These are phyloP conservation scores for Cercospora sp. DNA, from an alignment of 2,329 filamentous ascomycete genomes.

Conservation along the genomic window DNA sequence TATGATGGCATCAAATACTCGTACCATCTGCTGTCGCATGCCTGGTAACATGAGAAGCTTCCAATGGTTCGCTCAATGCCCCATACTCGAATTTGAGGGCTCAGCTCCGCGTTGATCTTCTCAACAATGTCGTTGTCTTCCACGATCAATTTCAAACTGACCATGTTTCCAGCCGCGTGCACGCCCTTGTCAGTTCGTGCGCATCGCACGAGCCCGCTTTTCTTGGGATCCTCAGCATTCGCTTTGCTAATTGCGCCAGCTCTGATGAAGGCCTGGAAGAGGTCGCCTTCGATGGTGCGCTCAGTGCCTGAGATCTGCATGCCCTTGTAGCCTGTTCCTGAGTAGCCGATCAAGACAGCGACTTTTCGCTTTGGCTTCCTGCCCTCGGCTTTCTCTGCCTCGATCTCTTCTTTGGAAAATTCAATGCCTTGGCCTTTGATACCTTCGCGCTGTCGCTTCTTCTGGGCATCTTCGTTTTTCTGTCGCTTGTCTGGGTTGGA, in stretches of 20 bases:
- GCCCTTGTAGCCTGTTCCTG: conserved; percentile 93
- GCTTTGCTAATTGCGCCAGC: conserved; percentile 94
- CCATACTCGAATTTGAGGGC: conserved; percentile 91
- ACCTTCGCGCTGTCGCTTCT: conserved; percentile 48
- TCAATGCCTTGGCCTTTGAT: conserved; percentile 43
- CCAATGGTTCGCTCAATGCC: conserved; percentile 87
- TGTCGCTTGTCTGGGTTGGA: conserved; percentile 50
- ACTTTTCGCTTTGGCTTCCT: conserved; percentile 94
- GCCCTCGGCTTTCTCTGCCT: conserved; percentile 79
- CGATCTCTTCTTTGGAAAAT: conserved; percentile 79
- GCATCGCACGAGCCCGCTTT: conserved; percentile 90
- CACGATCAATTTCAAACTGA: conserved; percentile 92
- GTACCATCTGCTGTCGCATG: conserved; percentile 94
- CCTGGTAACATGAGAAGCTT: conserved; percentile 90
- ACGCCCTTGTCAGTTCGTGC: conserved; percentile 97
- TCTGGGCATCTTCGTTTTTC: conserved; percentile 47
- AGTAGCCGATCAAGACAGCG: conserved; percentile 92
- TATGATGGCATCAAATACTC: conserved; percentile 96
- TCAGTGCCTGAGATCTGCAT: conserved; percentile 74
- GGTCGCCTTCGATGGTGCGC: conserved; percentile 93
- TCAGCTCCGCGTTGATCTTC: conserved; percentile 85
- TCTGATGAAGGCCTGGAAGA: conserved; percentile 87
- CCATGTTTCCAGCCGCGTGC: conserved; percentile 91
- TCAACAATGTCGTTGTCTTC: conserved; percentile 85
- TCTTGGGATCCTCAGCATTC: conserved; percentile 95